A percentile compares a stretch with the other conserved stretches of the same genome.
Conservation (phyloP, 495 filamentous ascomycete genomes). For the Penicillium fimorum region DNA sequence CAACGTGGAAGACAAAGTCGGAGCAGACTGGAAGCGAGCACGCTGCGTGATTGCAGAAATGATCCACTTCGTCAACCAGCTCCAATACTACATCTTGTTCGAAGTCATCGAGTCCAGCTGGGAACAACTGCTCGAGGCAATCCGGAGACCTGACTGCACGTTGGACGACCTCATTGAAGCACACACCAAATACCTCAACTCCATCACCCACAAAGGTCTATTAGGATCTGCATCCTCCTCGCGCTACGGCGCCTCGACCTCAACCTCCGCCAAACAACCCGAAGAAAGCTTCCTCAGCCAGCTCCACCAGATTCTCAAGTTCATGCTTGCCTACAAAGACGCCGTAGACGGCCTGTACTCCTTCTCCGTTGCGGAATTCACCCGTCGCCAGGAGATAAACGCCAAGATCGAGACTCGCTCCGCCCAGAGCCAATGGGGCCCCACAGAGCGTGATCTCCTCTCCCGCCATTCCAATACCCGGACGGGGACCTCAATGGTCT, state of each 20-base stretch:
- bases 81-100: constrained; percentile 98
- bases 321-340: constrained; percentile 92
- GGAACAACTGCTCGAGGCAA: constrained; percentile 78
- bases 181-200: constrained; percentile 84
- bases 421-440: constrained; percentile 60
- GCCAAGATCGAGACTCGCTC: constrained; percentile 68
- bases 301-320: constrained; percentile 86
- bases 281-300: constrained; percentile 86
- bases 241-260: constrained; percentile 38
- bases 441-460: constrained; percentile 54
- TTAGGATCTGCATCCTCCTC: constrained; percentile 64
- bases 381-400: constrained; percentile 77
- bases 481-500: constrained; percentile 26
- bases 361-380: constrained; percentile 91
- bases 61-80: constrained; percentile 95
- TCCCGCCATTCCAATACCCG: constrained; percentile 29
- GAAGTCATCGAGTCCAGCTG: constrained; percentile 96
- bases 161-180: constrained; percentile 93
- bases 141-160: constrained; percentile 78
- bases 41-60: constrained; percentile 90
- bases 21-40: constrained; percentile 84
- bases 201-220: constrained; percentile 95
- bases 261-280: constrained; percentile 50
- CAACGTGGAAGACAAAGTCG: constrained; percentile 70
- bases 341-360: constrained; percentile 92